A percentile compares a stretch with the other conserved stretches of the same genome.
These are phyloP conservation scores for Suillus occidentalis DNA, from an alignment of 768 basidiomycete genomes.

Conservation along the genomic window DNA sequence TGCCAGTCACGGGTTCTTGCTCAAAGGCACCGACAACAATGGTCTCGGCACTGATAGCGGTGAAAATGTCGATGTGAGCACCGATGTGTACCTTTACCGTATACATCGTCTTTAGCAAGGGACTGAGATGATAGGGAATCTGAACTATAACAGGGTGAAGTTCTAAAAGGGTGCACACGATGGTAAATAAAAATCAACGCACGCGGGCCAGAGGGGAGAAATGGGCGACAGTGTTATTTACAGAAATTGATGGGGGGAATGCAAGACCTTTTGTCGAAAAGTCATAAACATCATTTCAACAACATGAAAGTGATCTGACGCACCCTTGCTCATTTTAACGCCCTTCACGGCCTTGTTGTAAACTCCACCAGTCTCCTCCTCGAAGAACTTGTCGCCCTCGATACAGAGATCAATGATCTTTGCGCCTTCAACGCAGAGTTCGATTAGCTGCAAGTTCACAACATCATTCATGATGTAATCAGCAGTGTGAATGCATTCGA, in stretches of 20 bases:
- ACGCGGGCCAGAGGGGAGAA: slow-evolving; percentile 97
- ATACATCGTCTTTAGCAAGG: slow-evolving; percentile 82
- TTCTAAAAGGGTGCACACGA: neutral
- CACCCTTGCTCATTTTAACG: slow-evolving; percentile 85
- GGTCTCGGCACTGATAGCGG: slow-evolving; percentile 91
- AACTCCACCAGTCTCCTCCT: slow-evolving; percentile 78
- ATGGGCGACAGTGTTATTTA: slow-evolving; percentile 95
- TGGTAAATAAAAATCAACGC: slow-evolving; percentile 35
- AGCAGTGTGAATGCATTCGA: slow-evolving; percentile 43
- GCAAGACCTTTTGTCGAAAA: slow-evolving; percentile 64
- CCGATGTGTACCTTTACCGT: slow-evolving; percentile 97
- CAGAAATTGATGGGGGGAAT: slow-evolving; percentile 93
- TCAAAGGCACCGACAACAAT: slow-evolving; percentile 81
- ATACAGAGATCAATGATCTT: slow-evolving; percentile 88
- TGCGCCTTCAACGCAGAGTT: slow-evolving; percentile 74
- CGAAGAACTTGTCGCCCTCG: slow-evolving; percentile 92
- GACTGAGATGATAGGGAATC: slow-evolving; percentile 68
- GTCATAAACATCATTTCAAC: neutral
- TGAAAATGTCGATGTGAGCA: slow-evolving; percentile 98
- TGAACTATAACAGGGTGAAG: slow-evolving; percentile 47
- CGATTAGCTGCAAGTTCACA: slow-evolving; percentile 75
- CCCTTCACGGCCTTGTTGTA: slow-evolving; percentile 92
- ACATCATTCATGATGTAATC: slow-evolving; percentile 87
- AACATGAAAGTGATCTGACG: slow-evolving; percentile 22
- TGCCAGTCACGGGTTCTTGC: slow-evolving; percentile 74